Evolutionary conservation across 179 eudicot genomes (phyloP), one percentile per base, ranked within the genome.

Genomic region (Silene vulgaris): DNA sequence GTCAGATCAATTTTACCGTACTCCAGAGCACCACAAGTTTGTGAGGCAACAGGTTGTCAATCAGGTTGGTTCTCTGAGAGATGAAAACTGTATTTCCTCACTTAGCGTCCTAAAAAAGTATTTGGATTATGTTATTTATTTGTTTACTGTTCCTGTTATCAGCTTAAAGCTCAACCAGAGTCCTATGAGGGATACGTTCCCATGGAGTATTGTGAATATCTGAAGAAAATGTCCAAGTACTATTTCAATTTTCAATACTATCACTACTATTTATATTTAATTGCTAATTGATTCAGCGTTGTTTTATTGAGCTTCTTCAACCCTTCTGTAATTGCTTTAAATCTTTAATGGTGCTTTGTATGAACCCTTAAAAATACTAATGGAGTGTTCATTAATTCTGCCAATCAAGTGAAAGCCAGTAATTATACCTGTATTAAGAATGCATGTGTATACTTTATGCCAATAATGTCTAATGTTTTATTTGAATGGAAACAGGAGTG

Each of bases 1-100:
- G 72, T 90, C 96, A 37, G 96, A 90, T 81, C 96, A 90, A 77
- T 85, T 90, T 76, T 90, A 90, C 79, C 91, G 96, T 52, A 79
- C 92, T 68, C 90, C 91, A 16, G 93, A 88, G 76, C 96, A 90
- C 79, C 96, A 90, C 82, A 81, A 89, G 78, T 90, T 90, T 81
- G 91, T 89, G 62, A 82, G 96, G 63, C 92, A 84, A 52, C 90
- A 90, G 80, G 84, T 89, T 81, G 92, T 90, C 65, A 84, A 78
- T 79, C 96, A 90, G 96, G 96, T 90, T 75, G 73, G 85, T 78
- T 65, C 11, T 40, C 19, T 13, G 52, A 74, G 20, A 64, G 28
- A 35, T 62, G 2, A 69, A 63, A 5, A 28, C n/a, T 50, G 67
- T 45, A 48, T 30, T 26, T 12, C n/a, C 17, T 23, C 28, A 0